These are phyloP conservation scores for Fonsecaea multimorphosa DNA, from an alignment of 2,329 filamentous ascomycete species.

Conservation along the genomic window DNA sequence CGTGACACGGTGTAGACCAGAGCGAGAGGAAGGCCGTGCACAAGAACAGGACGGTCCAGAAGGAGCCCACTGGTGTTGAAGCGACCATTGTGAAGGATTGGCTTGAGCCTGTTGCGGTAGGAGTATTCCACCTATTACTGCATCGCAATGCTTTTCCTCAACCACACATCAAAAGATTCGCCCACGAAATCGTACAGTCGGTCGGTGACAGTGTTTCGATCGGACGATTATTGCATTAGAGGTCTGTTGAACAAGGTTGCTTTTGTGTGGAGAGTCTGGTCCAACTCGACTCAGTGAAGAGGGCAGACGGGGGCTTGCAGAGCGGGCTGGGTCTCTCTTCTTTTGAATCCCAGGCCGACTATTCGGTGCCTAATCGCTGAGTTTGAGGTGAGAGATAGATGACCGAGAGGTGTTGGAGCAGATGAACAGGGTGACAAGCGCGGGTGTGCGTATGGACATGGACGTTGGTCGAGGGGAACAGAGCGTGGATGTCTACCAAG, in stretches of 20 bases:
- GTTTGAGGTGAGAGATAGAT: neutral
- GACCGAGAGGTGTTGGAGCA: neutral
- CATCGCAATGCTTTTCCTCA: slow-evolving; percentile 21
- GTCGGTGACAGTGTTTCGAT: neutral
- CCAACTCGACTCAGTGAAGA: neutral
- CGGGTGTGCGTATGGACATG: slow-evolving; percentile 13
- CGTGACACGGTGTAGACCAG: slow-evolving; percentile 21
- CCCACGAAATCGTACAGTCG: neutral
- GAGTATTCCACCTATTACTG: slow-evolving; percentile 28
- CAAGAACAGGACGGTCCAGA: slow-evolving; percentile 15
- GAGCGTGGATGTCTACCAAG: slow-evolving; percentile 6
- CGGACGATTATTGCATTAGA: slow-evolving; percentile 5
- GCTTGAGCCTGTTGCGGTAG: slow-evolving; percentile 17
- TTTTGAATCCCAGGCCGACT: neutral
- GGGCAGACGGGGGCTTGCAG: neutral
- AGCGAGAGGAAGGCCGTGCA: slow-evolving; percentile 15
- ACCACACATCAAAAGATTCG: neutral
- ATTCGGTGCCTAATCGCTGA: neutral
- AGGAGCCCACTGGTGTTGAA: neutral
- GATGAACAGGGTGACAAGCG: slow-evolving; percentile 1
- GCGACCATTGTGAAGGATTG: slow-evolving; percentile 24
- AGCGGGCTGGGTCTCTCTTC: neutral
- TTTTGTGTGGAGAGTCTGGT: neutral
- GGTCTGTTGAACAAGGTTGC: neutral
- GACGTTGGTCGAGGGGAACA: slow-evolving; percentile 3